Evolutionary conservation across 495 filamentous ascomycete species (phyloP).

Genomic region (Oleoguttula mirabilis): DNA sequence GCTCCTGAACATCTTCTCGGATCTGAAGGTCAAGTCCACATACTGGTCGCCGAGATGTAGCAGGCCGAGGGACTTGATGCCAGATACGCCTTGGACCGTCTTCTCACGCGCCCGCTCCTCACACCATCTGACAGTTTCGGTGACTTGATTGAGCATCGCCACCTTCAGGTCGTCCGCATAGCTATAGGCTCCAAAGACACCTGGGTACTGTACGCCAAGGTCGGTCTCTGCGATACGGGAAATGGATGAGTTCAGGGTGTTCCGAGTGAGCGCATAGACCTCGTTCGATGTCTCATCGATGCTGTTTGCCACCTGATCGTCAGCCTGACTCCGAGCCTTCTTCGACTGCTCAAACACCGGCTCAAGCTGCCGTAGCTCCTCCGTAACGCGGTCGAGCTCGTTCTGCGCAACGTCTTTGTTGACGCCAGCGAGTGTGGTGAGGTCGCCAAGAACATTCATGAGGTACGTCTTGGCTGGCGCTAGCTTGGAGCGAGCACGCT

Average conservation of each 20-base stretch:
- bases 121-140: slow-evolving; percentile 60
- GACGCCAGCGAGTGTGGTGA: slow-evolving; percentile 69
- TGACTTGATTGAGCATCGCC: slow-evolving; percentile 81
- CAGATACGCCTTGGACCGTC: slow-evolving; percentile 70
- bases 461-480: slow-evolving; percentile 94
- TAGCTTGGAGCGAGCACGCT: slow-evolving; percentile 86
- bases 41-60: slow-evolving; percentile 82
- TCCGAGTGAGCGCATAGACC: slow-evolving; percentile 70
- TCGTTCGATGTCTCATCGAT: slow-evolving; percentile 77
- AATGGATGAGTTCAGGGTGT: slow-evolving; percentile 59
- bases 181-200: slow-evolving; percentile 70
- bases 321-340: slow-evolving; percentile 69
- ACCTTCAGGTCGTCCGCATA: slow-evolving; percentile 86
- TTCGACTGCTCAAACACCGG: slow-evolving; percentile 74
- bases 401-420: slow-evolving; percentile 77
- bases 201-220: slow-evolving; percentile 74
- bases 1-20: slow-evolving; percentile 83
- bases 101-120: slow-evolving; percentile 72
- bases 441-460: slow-evolving; percentile 79
- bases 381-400: slow-evolving; percentile 72
- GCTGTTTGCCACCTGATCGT: slow-evolving; percentile 64
- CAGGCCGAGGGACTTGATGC: slow-evolving; percentile 77
- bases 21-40: slow-evolving; percentile 67
- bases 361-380: slow-evolving; percentile 69
- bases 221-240: slow-evolving; percentile 59